Base-by-base conservation (phyloP, 1,284 basidiomycete genomes). In the Neonothopanus nambi region DNA sequence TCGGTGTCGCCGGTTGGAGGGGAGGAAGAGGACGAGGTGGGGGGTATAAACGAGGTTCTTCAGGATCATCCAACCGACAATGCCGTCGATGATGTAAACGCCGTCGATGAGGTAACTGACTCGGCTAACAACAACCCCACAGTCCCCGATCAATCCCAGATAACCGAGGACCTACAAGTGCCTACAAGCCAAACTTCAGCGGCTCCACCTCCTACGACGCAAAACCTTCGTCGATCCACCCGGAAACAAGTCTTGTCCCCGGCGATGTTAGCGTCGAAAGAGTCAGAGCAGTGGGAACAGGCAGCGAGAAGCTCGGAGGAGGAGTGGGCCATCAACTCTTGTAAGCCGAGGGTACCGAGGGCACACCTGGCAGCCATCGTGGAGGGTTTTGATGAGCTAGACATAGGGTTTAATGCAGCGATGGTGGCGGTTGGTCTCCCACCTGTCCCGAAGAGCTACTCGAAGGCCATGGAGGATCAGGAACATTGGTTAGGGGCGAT, bases 391-490 rank as follows among this genome's bases (percentile, higher is more conserved):
- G 28, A 30, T 48, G 53, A 54, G 42, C 37, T 43, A 36, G 26
- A 36, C 20, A 24, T 24, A n/a, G 48, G 20, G 24, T 54, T n/a
- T 11, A 56, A 30, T 23, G 38, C 41, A 39, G 46, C 51, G 17
- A 21, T 49, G 3, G 33, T 21, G 5, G 51, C 51, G 15, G 20
- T 30, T 23, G 48, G 48, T 1, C 20, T 51, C 8, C 48, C 48
- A 36, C 33, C 24, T 7, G 50, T 58, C 1, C 57, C 57, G 7
- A 54, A 54, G 35, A 51, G n/a, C 1, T 62, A 54, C 44, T 40
- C 28, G 20, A 56, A 59, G 21, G 63, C 61, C 2, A 60, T 61
- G 58, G n/a, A 45, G 28, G 54, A 57, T 3, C 48, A 55, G 11
- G 58, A 60, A 4, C 5, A 20, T 17, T 59, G 57, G 57, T 44